Evolutionary conservation across 306 rosid species (phyloP).

Genomic region (Fragaria nilgerrensis): DNA sequence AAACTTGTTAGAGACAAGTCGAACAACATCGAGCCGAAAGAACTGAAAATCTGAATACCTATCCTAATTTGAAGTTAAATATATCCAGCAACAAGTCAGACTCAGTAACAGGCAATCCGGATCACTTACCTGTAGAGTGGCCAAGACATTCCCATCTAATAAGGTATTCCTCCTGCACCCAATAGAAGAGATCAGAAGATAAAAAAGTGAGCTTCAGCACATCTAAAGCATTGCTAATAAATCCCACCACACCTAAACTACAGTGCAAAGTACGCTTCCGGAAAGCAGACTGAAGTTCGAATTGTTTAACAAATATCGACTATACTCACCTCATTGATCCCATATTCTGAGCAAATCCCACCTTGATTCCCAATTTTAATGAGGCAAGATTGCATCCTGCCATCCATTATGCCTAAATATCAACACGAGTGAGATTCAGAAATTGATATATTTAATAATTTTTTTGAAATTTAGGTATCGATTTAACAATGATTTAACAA

Average conservation of each 20-base stretch:
- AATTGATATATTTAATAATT: no score
- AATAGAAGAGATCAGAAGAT: neutral
- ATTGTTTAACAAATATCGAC: neutral
- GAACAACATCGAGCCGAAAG: no score
- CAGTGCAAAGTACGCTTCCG: no score
- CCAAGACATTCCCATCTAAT: neutral
- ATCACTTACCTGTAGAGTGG: neutral
- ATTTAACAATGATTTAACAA: no score
- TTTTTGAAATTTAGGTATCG: no score
- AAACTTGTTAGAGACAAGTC: no score
- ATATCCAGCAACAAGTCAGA: no score
- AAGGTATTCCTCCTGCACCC: neutral
- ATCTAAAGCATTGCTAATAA: neutral
- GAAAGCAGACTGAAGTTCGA: neutral
- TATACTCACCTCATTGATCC: neutral
- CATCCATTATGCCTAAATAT: neutral
- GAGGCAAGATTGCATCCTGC: neutral
- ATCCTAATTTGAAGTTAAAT: no score
- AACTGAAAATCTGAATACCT: no score
- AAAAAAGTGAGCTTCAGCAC: neutral
- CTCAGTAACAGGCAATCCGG: neutral
- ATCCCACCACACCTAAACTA: neutral
- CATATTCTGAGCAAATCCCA: neutral
- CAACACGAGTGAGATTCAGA: no score
- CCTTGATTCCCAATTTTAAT: neutral